Evolutionary conservation across 495 filamentous ascomycete species (phyloP).

Genomic region (Cenococcum geophilum): DNA sequence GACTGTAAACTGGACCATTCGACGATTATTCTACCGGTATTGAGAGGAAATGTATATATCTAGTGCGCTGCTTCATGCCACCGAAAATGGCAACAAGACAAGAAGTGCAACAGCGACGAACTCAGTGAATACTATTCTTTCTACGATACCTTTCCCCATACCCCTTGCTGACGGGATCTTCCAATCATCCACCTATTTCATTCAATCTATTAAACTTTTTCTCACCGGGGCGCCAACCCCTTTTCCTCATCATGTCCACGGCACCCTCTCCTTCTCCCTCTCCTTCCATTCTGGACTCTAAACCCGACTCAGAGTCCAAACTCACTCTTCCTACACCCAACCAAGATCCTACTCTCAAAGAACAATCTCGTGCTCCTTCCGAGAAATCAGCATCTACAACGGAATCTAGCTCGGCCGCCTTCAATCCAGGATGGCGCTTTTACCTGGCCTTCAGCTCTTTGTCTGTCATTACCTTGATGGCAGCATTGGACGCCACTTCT

Average conservation of each 20-base stretch:
- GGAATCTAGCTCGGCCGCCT: constrained; percentile 12
- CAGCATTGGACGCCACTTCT: constrained; percentile 68
- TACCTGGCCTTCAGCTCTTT: constrained; percentile 51
- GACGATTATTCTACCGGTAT: too few species aligned
- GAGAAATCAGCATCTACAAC: constrained; percentile 6
- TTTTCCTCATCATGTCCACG: not conserved
- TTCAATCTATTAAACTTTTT: not conserved
- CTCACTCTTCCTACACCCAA: not conserved
- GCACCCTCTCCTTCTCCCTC: not conserved
- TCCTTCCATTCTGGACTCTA: not conserved
- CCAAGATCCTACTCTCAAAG: not conserved
- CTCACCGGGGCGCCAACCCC: not conserved
- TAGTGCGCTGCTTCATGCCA: too few species aligned
- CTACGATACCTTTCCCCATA: too few species aligned
- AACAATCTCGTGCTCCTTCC: constrained; percentile 8
- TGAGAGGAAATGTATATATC: too few species aligned
- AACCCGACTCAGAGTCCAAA: not conserved
- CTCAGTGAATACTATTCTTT: too few species aligned
- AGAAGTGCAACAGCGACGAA: too few species aligned
- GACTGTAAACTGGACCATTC: too few species aligned
- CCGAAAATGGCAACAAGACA: too few species aligned
- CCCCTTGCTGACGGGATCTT: not conserved
- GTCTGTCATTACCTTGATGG: constrained; percentile 57
- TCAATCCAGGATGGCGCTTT: constrained; percentile 41
- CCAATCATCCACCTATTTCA: not conserved